A percentile compares a stretch with the other conserved stretches of the same genome.
phyloP scores from a whole-genome alignment of 495 filamentous ascomycete genomes.

The Penicilliopsis zonata region DNA sequence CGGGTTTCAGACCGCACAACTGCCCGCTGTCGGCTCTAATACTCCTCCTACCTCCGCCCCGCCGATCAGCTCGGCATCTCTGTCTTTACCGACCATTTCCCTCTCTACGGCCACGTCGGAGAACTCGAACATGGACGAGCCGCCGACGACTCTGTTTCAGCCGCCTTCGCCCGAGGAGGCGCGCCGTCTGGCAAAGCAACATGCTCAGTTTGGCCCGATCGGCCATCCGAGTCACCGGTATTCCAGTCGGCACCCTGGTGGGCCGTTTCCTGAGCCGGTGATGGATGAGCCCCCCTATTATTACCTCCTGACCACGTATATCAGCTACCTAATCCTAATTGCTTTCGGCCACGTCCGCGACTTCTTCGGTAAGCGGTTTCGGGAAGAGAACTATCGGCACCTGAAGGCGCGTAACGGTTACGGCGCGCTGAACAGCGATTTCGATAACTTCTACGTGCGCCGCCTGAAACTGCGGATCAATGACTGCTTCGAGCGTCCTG shows the following conservation, averaged over 20 bases:
- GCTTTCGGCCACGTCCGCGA: constrained; percentile 90
- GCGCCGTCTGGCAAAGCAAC: constrained; percentile 56
- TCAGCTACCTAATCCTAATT: constrained; percentile 93
- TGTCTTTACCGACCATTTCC: constrained; percentile 84
- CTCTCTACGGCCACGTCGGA: constrained; percentile 80
- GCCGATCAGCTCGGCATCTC: constrained; percentile 54
- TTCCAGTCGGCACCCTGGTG: constrained; percentile 71
- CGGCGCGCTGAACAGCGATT: constrained; percentile 94
- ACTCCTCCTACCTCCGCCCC: constrained; percentile 44
- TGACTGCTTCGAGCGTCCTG: constrained; percentile 87
- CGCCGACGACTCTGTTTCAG: constrained; percentile 73
- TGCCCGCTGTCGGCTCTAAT: constrained; percentile 42
- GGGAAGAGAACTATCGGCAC: constrained; percentile 70
- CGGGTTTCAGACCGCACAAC: constrained; percentile 32
- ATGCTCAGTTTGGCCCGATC: constrained; percentile 89
- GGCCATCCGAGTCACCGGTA: constrained; percentile 70
- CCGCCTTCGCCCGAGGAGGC: constrained; percentile 83
- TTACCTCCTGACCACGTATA: constrained; percentile 90
- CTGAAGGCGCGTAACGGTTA: constrained; percentile 78
- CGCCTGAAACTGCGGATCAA: constrained; percentile 88
- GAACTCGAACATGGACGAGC: constrained; percentile 60
- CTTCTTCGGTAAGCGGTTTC: constrained; percentile 95
- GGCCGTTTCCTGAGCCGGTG: constrained; percentile 65
- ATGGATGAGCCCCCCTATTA: constrained; percentile 97
- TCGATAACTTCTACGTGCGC: constrained; percentile 96